Base-by-base conservation (phyloP, 352 stramenopile species). In the Phytophthora cactorum region DNA sequence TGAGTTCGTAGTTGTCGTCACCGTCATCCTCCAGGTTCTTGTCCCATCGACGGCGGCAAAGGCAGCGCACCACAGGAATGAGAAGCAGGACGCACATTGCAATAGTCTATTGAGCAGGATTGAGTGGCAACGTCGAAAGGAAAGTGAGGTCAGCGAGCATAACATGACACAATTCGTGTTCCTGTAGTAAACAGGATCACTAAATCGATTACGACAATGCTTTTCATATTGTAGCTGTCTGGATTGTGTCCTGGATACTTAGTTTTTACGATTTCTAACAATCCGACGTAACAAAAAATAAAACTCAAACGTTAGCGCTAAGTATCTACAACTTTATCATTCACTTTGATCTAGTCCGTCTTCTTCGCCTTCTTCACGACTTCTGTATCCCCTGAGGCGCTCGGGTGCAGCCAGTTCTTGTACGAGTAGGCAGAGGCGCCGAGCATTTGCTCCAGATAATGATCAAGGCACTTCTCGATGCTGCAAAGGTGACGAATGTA, bases 401-500 rank as follows among this genome's bases (percentile, higher is more conserved):
- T 61, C 14, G 74, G 79, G 12, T 84, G 69, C 27, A 88, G 43
- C 77, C 77, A 88, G 44, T 88, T 87, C 46, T 70, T 63, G 60
- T 81, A 86, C 5, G 71, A 68, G 53, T 63, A 75, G 4, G 50
- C 71, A 12, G 46, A 68, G 17, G 51, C 36, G 4, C 53, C 64
- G 32, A 75, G 36, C 56, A 87, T 58, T 50, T 74, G 44, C 22
- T 77, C 77, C 9, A 88, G 47, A 27, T 72, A 56, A 14, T 59
- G 64, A 55, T 90, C 79, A 12, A 90, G 69, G 51, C 70, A 76
- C 52, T 86, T 82, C 75, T 99, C 97, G 59, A 98, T 92, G 52
- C 88, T 90, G 69, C 96, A 98, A 67, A 98, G 89, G 67, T 90
- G 91, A 55, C 91, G 88, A 63, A 99, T 98, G 62, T 95, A 96